These are phyloP conservation scores for Cucurbitaria berberidis DNA, from an alignment of 2,329 filamentous ascomycete genomes.

Conservation along the genomic window DNA sequence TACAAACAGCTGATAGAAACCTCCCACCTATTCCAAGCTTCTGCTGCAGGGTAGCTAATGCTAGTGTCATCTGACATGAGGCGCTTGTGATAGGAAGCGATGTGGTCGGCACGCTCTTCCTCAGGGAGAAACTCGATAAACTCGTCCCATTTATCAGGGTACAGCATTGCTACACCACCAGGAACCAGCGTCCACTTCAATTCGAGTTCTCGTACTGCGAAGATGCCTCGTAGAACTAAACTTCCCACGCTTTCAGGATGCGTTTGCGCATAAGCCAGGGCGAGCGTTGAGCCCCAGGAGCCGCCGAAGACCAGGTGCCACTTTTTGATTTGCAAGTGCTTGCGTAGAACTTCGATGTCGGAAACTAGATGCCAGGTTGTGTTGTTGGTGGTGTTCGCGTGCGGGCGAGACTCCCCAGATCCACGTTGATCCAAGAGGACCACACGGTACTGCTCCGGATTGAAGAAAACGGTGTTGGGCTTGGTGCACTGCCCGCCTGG, in stretches of 20 bases:
- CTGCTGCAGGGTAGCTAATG: conserved; percentile 40
- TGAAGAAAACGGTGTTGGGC: conserved; percentile 51
- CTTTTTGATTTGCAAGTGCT: conserved; percentile 51
- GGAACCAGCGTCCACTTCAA: conserved; percentile 45
- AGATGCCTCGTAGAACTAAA: conserved; percentile 54
- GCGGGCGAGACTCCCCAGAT: conserved; percentile 52
- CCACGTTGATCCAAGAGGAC: conserved; percentile 58
- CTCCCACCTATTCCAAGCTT: conserved; percentile 48
- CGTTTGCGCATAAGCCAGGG: conserved; percentile 53
- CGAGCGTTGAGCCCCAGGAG: conserved; percentile 56
- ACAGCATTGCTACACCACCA: conserved; percentile 41
- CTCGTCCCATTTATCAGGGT: conserved; percentile 50
- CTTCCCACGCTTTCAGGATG: conserved; percentile 49
- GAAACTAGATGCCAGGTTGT: conserved; percentile 53
- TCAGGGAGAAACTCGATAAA: conserved; percentile 47
- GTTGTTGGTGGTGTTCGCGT: conserved; percentile 52
- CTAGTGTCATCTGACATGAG: conserved; percentile 44
- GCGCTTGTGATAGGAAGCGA: conserved; percentile 50
- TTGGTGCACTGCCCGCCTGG: conserved; percentile 49
- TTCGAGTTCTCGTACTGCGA: conserved; percentile 47
- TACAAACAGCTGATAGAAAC: conserved; percentile 39
- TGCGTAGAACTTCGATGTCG: conserved; percentile 55
- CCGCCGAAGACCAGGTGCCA: conserved; percentile 57
- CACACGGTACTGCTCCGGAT: conserved; percentile 53
- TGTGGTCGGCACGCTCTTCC: conserved; percentile 47